These are phyloP conservation scores for Dioscorea zingiberensis DNA, from an alignment of 106 monocot genomes.

Conservation along the genomic window DNA sequence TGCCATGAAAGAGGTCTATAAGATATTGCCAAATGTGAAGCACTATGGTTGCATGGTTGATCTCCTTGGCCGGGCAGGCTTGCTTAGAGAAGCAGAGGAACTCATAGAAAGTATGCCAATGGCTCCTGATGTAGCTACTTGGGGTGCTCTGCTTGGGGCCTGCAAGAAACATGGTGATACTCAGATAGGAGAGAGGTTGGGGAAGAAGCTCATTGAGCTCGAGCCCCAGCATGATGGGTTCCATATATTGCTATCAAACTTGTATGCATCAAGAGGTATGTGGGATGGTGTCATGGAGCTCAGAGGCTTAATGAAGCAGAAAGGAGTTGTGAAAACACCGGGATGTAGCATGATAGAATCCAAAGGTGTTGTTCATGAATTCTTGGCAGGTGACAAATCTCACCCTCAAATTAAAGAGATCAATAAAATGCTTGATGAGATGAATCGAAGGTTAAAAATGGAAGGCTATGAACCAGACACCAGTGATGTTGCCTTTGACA, in stretches of 20 bases:
- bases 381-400: background rate
- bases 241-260: conserved; percentile 28
- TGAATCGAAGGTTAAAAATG: background rate
- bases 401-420: conserved; percentile 10
- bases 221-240: conserved; percentile 32
- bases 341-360: conserved; percentile 36
- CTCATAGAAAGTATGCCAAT: conserved; percentile 35
- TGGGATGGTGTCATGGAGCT: conserved; percentile 23
- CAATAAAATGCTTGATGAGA: conserved; percentile 7
- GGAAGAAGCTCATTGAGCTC: conserved; percentile 20
- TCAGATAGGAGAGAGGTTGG: conserved; percentile 25
- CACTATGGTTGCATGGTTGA: conserved; percentile 51
- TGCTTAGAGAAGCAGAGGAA: conserved; percentile 35
- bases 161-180: conserved; percentile 33
- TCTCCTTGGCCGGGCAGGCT: conserved; percentile 28
- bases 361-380: conserved; percentile 20
- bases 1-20: conserved; percentile 49
- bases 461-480: conserved; percentile 9
- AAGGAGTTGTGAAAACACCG: conserved; percentile 23
- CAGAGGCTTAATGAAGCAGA: conserved; percentile 27
- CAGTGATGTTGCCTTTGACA: conserved; percentile 7
- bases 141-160: conserved; percentile 36
- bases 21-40: conserved; percentile 26
- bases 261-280: conserved; percentile 34
- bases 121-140: conserved; percentile 39